Percentiles rank a stretch among this genome's conserved stretches.
phyloP scores from a whole-genome alignment of 1,139 yeast species.

The Taiozyma onychis region DNA sequence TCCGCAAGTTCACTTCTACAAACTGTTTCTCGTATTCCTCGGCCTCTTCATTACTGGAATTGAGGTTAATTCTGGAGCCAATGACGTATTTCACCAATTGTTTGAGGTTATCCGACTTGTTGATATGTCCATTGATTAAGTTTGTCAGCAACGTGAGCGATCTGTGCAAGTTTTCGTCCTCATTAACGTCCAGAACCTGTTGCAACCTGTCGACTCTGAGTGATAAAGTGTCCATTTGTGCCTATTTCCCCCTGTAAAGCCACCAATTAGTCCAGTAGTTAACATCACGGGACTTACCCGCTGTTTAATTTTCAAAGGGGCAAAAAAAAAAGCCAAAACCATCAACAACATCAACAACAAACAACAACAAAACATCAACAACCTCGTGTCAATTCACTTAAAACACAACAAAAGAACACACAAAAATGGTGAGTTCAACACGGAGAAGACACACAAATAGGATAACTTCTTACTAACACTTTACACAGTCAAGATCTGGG shows the following conservation, averaged over 20 bases:
- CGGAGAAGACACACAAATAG: no score
- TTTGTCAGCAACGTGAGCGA: constrained; percentile 1
- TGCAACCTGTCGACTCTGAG: neutral
- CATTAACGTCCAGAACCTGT: neutral
- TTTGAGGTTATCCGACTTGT: constrained; percentile 1
- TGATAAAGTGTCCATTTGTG: neutral
- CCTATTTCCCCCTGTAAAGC: neutral
- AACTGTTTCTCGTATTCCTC: neutral
- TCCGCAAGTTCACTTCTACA: neutral
- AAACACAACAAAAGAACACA: neutral
- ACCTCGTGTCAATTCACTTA: no score
- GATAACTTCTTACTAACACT: constrained; percentile 3
- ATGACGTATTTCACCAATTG: constrained; percentile 6
- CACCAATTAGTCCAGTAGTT: no score
- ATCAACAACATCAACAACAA: neutral
- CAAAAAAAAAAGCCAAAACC: neutral
- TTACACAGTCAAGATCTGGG: constrained; percentile 60
- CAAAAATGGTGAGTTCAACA: constrained; percentile 1
- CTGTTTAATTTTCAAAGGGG: neutral
- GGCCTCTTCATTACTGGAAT: neutral
- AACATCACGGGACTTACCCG: neutral
- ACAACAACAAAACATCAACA: neutral
- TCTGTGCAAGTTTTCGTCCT: neutral
- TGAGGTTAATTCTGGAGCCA: neutral
- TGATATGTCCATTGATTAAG: constrained; percentile 8